A percentile compares a stretch with the other conserved stretches of the same genome.
These are phyloP conservation scores for Alternaria gansuensis DNA, from an alignment of 2,329 filamentous ascomycete genomes.

Conservation along the genomic window DNA sequence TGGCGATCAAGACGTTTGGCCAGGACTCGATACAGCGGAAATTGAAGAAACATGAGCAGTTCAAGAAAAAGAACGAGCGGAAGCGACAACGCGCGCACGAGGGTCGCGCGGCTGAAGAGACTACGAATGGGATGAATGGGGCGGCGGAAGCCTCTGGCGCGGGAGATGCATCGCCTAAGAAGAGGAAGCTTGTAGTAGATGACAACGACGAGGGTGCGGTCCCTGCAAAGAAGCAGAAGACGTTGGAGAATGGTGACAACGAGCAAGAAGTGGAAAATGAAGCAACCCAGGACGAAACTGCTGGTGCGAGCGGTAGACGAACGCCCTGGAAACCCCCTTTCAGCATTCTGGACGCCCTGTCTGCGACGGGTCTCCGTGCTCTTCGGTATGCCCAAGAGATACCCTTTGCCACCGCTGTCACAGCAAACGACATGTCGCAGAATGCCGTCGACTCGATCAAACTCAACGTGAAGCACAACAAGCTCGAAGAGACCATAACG, in stretches of 20 bases:
- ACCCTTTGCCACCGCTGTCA: slow-evolving; percentile 80
- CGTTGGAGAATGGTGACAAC: slow-evolving; percentile 26
- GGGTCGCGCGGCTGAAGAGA: slow-evolving; percentile 15
- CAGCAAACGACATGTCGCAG: slow-evolving; percentile 86
- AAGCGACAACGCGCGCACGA: slow-evolving; percentile 35
- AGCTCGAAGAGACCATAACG: slow-evolving; percentile 73
- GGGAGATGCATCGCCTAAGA: slow-evolving; percentile 30
- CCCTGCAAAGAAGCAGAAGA: slow-evolving; percentile 41
- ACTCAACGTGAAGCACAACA: slow-evolving; percentile 85
- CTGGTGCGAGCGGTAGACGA: slow-evolving; percentile 18
- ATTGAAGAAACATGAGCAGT: slow-evolving; percentile 57
- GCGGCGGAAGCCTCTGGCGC: not conserved
- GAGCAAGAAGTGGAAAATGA: slow-evolving; percentile 17
- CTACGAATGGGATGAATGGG: slow-evolving; percentile 5
- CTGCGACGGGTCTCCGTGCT: slow-evolving; percentile 89
- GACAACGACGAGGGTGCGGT: slow-evolving; percentile 24
- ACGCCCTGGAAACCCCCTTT: slow-evolving; percentile 40
- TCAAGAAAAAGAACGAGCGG: slow-evolving; percentile 43
- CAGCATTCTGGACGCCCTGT: slow-evolving; percentile 90
- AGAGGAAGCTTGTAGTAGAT: slow-evolving; percentile 37
- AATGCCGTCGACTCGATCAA: slow-evolving; percentile 82
- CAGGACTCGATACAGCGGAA: slow-evolving; percentile 67
- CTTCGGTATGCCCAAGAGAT: slow-evolving; percentile 92
- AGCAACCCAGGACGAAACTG: slow-evolving; percentile 8
- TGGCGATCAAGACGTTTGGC: slow-evolving; percentile 89